Evolutionary conservation across 2,329 filamentous ascomycete genomes (phyloP), one percentile per base, ranked within the genome.

Genomic region (Parafenestella ontariensis): DNA sequence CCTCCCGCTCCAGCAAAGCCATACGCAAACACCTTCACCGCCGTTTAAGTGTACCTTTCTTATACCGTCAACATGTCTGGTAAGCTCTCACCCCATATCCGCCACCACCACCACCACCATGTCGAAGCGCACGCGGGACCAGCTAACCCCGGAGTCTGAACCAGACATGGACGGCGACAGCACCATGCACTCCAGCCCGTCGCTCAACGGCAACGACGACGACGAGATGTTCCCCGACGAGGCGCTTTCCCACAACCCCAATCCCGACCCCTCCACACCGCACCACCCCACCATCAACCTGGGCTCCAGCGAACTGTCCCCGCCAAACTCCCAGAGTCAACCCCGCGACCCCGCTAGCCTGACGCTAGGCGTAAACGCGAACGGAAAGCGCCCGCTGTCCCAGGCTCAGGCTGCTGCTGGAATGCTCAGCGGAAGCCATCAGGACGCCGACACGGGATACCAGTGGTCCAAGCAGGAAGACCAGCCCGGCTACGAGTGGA

Each of bases 161-260:
- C 46, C 62, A 81, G 82, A 85, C 65, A 71, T 65, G 62, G 83
- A 85, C 70, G 82, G 82, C 40, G 83, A 85, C 74, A 83, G 81
- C 26, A 81, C 81, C 55, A 85, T 85, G 83, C 78, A 80, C 56
- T 83, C 81, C 28, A 72, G 72, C 20, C 62, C 81, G 40, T 69
- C 70, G 29, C 56, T 69, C 36, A 71, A 75, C 43, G 33, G 47
- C 51, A 54, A 71, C 64, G 68, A 74, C 51, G 71, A 75, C 61
- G 73, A 77, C 50, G 71, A 75, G 49, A 74, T 77, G 70, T 80
- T 80, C 54, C 78, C 79, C n/a, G 70, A 72, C 39, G 77, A 79
- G 50, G 69, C 68, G 6, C 75, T 78, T 18, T 69, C 61, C 40
- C 56, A 64, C 48, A 58, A 56, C 18, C 37, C 37, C 5, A 40